Conservation (phyloP, 176 grass and related monocot genomes). For the Eremochloa ophiuroides region DNA sequence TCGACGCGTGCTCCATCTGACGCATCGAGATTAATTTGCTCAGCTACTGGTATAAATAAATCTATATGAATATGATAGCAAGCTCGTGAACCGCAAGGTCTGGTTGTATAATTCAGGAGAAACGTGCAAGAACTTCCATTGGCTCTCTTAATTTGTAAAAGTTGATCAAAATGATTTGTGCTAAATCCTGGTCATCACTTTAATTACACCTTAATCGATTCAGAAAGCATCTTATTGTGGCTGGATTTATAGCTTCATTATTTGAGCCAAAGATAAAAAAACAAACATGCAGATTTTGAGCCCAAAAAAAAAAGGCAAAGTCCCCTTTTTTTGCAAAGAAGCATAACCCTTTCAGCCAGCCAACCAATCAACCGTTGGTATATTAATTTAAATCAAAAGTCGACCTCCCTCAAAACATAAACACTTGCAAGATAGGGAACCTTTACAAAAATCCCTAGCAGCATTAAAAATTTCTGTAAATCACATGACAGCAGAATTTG, state of each 20-base stretch:
- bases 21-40: constrained; percentile 15
- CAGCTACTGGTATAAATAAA: constrained; percentile 3
- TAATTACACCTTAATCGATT: neutral
- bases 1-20: constrained; percentile 20
- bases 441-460: neutral
- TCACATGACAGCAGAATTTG: neutral
- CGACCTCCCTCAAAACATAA: no score
- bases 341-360: neutral
- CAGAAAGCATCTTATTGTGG: neutral
- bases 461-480: neutral
- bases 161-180: neutral
- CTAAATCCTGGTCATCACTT: neutral
- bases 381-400: neutral
- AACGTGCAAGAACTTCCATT: constrained; percentile 19
- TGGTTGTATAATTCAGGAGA: constrained; percentile 17
- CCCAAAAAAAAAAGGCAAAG: neutral
- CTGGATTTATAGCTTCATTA: neutral
- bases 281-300: neutral
- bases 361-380: neutral
- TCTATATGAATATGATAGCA: neutral
- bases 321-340: neutral
- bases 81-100: constrained; percentile 15
- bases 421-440: neutral
- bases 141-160: neutral
- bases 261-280: neutral